Conservation (phyloP, 2,329 filamentous ascomycete genomes). For the Pseudogymnoascus verrucosus region DNA sequence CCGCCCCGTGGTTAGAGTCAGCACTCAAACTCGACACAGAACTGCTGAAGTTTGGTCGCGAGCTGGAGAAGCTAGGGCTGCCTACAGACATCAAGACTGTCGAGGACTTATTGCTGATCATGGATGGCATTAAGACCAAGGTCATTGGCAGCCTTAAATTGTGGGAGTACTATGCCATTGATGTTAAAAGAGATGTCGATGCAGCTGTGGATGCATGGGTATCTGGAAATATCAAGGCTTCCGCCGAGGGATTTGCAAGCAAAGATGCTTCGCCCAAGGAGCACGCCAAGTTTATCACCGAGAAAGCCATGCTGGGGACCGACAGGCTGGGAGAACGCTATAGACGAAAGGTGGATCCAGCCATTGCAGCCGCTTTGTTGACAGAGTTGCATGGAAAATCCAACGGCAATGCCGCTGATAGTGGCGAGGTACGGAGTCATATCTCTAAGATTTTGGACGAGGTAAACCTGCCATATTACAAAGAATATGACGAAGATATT, state of each 20-base stretch:
- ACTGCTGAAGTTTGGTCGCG: slow-evolving; percentile 56
- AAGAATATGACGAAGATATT: slow-evolving; percentile 81
- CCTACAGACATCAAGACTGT: slow-evolving; percentile 63
- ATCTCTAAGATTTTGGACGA: slow-evolving; percentile 64
- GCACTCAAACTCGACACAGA: slow-evolving; percentile 72
- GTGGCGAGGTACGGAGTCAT: slow-evolving; percentile 45
- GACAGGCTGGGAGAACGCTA: slow-evolving; percentile 76
- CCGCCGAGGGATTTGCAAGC: slow-evolving; percentile 43
- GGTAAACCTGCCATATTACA: slow-evolving; percentile 80
- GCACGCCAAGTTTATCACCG: slow-evolving; percentile 48
- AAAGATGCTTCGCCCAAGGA: slow-evolving; percentile 47
- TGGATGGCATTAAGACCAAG: slow-evolving; percentile 74
- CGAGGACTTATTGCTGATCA: slow-evolving; percentile 70
- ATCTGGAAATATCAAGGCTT: slow-evolving; percentile 47
- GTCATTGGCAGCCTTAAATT: slow-evolving; percentile 71
- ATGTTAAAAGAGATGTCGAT: slow-evolving; percentile 65
- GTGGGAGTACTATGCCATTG: slow-evolving; percentile 88
- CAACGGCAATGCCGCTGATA: slow-evolving; percentile 43
- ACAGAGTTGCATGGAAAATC: slow-evolving; percentile 62
- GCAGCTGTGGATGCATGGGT: slow-evolving; percentile 66
- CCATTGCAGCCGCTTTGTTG: slow-evolving; percentile 60
- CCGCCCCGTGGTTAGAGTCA: slow-evolving; percentile 69
- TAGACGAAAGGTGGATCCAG: slow-evolving; percentile 61
- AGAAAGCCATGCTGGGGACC: slow-evolving; percentile 61
- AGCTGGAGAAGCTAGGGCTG: slow-evolving; percentile 60